phyloP scores from a whole-genome alignment of 2,329 filamentous ascomycete genomes.

The Arthrinium phaeospermum region DNA sequence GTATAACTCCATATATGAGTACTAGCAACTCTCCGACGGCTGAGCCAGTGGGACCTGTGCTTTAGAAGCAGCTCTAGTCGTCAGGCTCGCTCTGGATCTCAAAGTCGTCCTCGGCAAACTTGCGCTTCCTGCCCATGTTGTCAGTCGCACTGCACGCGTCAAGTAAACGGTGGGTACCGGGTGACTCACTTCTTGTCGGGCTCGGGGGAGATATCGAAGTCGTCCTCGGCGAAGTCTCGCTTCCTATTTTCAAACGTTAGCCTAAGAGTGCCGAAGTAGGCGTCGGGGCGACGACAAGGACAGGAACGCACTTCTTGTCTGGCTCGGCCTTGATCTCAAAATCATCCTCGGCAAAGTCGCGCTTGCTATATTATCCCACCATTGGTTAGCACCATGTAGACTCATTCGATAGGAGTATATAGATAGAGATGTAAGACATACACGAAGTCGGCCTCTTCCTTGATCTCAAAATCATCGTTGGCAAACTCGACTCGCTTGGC shows the following conservation, averaged over 20 bases:
- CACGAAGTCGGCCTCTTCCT: constrained; percentile 10
- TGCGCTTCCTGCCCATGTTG: not conserved
- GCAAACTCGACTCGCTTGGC: not conserved
- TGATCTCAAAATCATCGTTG: constrained; percentile 15
- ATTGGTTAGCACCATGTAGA: not conserved
- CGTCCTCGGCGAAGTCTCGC: constrained; percentile 4
- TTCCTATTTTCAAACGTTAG: not conserved
- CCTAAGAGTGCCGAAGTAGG: not conserved
- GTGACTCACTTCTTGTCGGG: constrained; percentile 10
- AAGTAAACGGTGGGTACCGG: not conserved
- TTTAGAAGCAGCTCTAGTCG: not conserved
- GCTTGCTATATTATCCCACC: not conserved
- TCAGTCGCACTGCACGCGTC: not conserved
- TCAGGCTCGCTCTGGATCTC: constrained; percentile 12
- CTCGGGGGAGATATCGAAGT: not conserved
- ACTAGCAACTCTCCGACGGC: not conserved
- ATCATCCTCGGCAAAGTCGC: not conserved
- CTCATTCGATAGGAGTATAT: not conserved
- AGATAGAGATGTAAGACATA: not conserved
- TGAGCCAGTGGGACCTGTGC: not conserved
- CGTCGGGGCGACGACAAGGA: not conserved
- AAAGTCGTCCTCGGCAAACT: constrained; percentile 6
- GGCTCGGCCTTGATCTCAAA: constrained; percentile 12
- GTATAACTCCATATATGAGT: not conserved
- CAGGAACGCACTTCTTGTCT: not conserved